A percentile compares a stretch with the other conserved stretches of the same genome.
Conservation (phyloP, 2,329 filamentous ascomycete species). For the Hymenoscyphus repandus region DNA sequence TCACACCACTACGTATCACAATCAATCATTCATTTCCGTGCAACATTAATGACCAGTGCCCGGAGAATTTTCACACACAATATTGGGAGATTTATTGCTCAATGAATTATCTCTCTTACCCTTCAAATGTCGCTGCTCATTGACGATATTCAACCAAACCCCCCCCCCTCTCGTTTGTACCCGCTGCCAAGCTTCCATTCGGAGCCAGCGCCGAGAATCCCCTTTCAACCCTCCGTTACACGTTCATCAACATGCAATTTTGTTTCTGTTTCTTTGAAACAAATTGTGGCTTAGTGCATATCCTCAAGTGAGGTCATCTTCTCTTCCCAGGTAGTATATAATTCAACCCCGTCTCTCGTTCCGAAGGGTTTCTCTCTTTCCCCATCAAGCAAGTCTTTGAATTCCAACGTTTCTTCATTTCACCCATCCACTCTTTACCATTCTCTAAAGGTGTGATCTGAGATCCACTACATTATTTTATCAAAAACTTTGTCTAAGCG, state of each 20-base stretch:
- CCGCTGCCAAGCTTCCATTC: neutral
- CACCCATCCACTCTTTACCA: slow-evolving; percentile 1
- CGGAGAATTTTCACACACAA: too few species aligned
- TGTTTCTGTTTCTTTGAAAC: slow-evolving; percentile 6
- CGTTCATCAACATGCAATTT: slow-evolving; percentile 1
- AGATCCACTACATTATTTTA: slow-evolving; percentile 3
- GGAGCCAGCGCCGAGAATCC: neutral
- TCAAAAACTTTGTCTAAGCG: too few species aligned
- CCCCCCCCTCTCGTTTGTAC: too few species aligned
- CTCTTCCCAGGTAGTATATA: too few species aligned
- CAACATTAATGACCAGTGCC: too few species aligned
- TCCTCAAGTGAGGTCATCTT: neutral
- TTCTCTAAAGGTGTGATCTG: slow-evolving; percentile 2
- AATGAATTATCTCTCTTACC: too few species aligned
- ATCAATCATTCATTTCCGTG: too few species aligned
- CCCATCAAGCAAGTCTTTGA: slow-evolving; percentile 3
- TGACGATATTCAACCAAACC: too few species aligned
- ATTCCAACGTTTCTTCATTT: neutral
- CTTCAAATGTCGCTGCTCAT: too few species aligned
- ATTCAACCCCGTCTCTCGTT: neutral
- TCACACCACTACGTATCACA: too few species aligned
- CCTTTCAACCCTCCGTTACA: neutral
- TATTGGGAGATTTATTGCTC: too few species aligned
- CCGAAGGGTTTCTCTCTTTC: neutral
- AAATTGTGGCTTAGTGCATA: neutral